Base-by-base conservation (phyloP, 805 yeast genomes). In the Jamesozyma lodderae region DNA sequence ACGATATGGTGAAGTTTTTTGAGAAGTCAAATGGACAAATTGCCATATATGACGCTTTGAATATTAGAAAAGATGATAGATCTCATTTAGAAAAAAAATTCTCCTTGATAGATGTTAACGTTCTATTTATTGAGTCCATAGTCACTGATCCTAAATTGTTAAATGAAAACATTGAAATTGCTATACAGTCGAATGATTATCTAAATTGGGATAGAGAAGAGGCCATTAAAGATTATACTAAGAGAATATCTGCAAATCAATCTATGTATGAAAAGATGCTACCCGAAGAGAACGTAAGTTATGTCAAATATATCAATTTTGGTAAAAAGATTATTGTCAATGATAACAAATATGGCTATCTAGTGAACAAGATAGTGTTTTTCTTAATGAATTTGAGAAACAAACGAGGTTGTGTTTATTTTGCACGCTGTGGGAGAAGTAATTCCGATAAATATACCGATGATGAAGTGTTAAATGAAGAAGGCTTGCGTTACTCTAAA, bases 41-140 rank as follows among this genome's bases (percentile, higher is more conserved):
- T 23, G 98, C 95, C 4, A 84, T 92, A 17, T 92, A 84, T 60
- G 99, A 92, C 61, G 97, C 97, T 0, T 82, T 92, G 36, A 92
- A 92, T 57, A 95, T 92, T 5, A 64, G 81, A 34, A 75, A 80
- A 16, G 68, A 70, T 36, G 81, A 80, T 47, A 70, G 99, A 48
- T 51, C 68, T 6, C 72, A 70, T 22, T 61, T 90, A 27, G 72
- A 72, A 20, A 68, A 69, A 24, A 60, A 62, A 41, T 77, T 90
- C 49, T 63, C 66, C 6, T 63, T 66, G 31, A 66, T 72, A 42
- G 75, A 77, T 46, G 79, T 88, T 41, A 88, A 82, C 58, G 81
- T 81, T 20, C 60, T 92, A 38, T 92, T 88, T 59, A 86, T 92
- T 41, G 99, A 92, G 62, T 80, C 92, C 31, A 68, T 84, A 24